Conservation (phyloP, 2,329 filamentous ascomycete species). For the Nigrograna mackinnonii region DNA sequence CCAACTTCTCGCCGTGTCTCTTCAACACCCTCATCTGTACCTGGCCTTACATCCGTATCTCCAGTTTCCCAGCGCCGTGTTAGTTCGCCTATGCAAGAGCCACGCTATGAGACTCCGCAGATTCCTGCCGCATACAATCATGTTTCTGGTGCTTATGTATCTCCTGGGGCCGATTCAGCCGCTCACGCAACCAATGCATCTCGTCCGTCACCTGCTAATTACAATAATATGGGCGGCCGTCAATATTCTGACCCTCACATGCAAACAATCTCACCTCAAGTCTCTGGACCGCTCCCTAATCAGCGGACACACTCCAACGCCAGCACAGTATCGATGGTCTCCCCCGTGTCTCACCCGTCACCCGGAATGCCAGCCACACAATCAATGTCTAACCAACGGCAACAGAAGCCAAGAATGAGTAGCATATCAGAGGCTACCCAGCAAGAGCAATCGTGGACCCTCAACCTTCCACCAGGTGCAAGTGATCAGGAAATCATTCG, state of each 20-base stretch:
- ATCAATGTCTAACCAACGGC: constrained; percentile 16
- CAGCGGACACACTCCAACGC: constrained; percentile 29
- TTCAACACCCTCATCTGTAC: constrained; percentile 17
- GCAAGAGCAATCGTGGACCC: constrained; percentile 33
- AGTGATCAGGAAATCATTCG: constrained; percentile 41
- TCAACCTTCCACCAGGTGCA: constrained; percentile 36
- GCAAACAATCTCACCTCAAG: constrained; percentile 34
- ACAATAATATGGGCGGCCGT: constrained; percentile 6
- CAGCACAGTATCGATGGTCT: constrained; percentile 31
- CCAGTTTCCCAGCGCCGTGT: constrained; percentile 22
- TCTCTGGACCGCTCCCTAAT: constrained; percentile 28
- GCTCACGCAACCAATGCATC: constrained; percentile 10
- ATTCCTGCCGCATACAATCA: constrained; percentile 40
- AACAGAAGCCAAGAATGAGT: constrained; percentile 35
- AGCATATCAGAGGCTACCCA: constrained; percentile 37
- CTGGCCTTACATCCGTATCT: constrained; percentile 11
- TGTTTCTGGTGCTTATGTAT: constrained; percentile 33
- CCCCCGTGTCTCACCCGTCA: constrained; percentile 29
- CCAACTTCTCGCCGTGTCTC: constrained; percentile 2
- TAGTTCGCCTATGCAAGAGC: constrained; percentile 25
- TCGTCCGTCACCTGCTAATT: constrained; percentile 12
- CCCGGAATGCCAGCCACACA: constrained; percentile 16
- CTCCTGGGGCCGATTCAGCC: constrained; percentile 20
- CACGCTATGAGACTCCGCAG: constrained; percentile 38
- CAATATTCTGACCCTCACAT: constrained; percentile 33